phyloP scores from a whole-genome alignment of 441 rosid genomes.

The Pelargonium fulgidum region DNA sequence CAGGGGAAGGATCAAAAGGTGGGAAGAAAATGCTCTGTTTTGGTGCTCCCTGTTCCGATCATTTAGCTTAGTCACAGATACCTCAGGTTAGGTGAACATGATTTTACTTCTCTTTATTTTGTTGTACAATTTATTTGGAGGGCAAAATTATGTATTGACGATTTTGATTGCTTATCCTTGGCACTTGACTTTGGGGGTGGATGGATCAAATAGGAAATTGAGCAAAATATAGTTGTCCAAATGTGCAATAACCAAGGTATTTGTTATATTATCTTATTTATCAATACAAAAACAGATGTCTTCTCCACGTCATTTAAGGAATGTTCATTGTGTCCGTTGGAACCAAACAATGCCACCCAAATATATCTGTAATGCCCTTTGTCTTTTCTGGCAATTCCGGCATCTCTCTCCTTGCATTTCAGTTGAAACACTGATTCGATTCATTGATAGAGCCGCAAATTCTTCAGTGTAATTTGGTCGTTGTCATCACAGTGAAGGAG shows the following conservation, averaged over 20 bases:
- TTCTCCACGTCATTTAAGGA: conserved; percentile 12
- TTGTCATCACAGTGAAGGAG: conserved; percentile 41
- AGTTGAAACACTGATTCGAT: conserved; percentile 51
- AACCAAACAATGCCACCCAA: conserved; percentile 21
- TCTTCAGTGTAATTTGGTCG: conserved; percentile 36
- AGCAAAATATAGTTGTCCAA: conserved; percentile 11
- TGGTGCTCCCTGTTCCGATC: conserved; percentile 22
- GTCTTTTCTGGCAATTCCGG: conserved; percentile 34
- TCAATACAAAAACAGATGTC: conserved; percentile 21
- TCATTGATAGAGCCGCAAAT: conserved; percentile 39
- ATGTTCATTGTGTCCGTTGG: conserved; percentile 8
- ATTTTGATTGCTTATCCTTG: conserved; percentile 31
- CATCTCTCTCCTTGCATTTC: conserved; percentile 59
- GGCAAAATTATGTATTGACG: conserved; percentile 21
- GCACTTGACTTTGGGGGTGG: conserved; percentile 27
- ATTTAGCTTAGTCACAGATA: conserved; percentile 17
- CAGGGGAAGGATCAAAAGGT: conserved; percentile 28
- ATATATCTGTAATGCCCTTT: conserved; percentile 4
- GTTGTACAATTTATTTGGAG: conserved; percentile 19
- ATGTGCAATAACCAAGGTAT: conserved; percentile 16
- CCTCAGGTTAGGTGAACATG: conserved; percentile 41
- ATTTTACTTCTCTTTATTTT: conserved; percentile 20
- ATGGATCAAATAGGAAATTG: neutral
- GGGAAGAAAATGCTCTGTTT: conserved; percentile 22
- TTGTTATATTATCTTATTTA: conserved; percentile 27